phyloP scores from a whole-genome alignment of 352 stramenopile genomes.

The Nothophytophthora sp. region DNA sequence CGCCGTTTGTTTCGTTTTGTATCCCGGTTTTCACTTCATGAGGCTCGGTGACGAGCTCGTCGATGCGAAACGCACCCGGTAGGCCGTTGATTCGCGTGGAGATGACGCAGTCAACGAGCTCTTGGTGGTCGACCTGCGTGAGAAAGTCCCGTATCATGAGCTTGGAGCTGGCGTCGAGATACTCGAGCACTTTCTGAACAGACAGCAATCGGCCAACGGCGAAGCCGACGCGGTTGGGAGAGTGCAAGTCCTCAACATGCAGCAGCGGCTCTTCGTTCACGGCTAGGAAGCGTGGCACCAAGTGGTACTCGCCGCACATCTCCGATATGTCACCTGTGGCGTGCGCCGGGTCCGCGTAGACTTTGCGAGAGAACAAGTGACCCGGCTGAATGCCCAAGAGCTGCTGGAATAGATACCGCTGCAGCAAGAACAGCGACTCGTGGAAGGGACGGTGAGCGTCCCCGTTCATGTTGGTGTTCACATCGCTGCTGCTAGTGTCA shows the following conservation, averaged over 20 bases:
- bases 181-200: slow-evolving; percentile 66
- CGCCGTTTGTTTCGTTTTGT: neutral
- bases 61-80: slow-evolving; percentile 62
- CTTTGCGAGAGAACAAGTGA: slow-evolving; percentile 69
- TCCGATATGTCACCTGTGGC: slow-evolving; percentile 57
- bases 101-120: slow-evolving; percentile 72
- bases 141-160: slow-evolving; percentile 57
- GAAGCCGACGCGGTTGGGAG: slow-evolving; percentile 81
- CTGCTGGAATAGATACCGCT: slow-evolving; percentile 77
- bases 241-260: slow-evolving; percentile 63
- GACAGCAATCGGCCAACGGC: slow-evolving; percentile 64
- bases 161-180: slow-evolving; percentile 56
- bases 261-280: slow-evolving; percentile 61
- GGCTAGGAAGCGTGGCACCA: slow-evolving; percentile 83
- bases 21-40: slow-evolving; percentile 1
- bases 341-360: slow-evolving; percentile 53
- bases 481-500: slow-evolving; percentile 18
- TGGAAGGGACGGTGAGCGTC: slow-evolving; percentile 39
- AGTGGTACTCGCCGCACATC: slow-evolving; percentile 77
- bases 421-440: slow-evolving; percentile 62
- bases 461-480: slow-evolving; percentile 22
- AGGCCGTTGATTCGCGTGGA: slow-evolving; percentile 73
- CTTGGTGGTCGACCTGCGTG: slow-evolving; percentile 37
- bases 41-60: slow-evolving; percentile 44
- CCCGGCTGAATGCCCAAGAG: slow-evolving; percentile 71